phyloP scores from a whole-genome alignment of 192 early-diverging fungal genomes.

The Coemansia sp. region DNA sequence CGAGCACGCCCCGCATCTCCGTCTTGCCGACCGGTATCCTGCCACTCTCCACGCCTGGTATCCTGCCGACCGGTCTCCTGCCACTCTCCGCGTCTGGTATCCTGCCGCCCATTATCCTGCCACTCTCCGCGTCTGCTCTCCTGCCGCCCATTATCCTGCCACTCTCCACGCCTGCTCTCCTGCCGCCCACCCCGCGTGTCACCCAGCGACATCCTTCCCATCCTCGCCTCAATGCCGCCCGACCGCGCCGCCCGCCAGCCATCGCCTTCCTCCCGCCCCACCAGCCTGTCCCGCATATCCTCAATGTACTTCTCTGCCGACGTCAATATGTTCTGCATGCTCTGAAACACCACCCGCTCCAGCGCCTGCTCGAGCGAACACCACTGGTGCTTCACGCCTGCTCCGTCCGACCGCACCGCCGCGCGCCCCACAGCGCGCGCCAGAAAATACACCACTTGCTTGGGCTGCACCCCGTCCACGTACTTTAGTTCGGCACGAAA shows the following conservation, averaged over 20 bases:
- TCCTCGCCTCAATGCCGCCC: slow-evolving; percentile 19
- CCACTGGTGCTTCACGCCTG: slow-evolving; percentile 75
- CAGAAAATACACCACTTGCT: slow-evolving; percentile 76
- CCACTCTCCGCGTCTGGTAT: not conserved
- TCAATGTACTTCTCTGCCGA: not conserved
- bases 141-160: too few relatives aligned
- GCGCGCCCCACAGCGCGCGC: slow-evolving; percentile 67
- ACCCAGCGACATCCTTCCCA: slow-evolving; percentile 21
- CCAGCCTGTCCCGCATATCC: slow-evolving; percentile 5
- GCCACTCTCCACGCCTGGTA: not conserved
- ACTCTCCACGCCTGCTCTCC: too few relatives aligned
- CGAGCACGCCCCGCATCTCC: not conserved
- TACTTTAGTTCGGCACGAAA: slow-evolving; percentile 81
- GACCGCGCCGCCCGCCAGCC: slow-evolving; percentile 32
- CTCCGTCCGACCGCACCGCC: slow-evolving; percentile 55
- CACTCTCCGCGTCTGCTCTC: not conserved
- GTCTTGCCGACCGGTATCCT: not conserved
- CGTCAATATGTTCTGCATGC: slow-evolving; percentile 78
- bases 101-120: not conserved
- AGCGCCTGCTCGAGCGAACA: slow-evolving; percentile 54
- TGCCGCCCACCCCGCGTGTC: not conserved
- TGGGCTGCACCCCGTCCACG: slow-evolving; percentile 76
- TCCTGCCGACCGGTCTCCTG: not conserved
- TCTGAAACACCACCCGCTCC: slow-evolving; percentile 68
- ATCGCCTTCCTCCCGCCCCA: slow-evolving; percentile 39